phyloP scores from a whole-genome alignment of 208 protist species.

The Wallacemonas collosoma region DNA sequence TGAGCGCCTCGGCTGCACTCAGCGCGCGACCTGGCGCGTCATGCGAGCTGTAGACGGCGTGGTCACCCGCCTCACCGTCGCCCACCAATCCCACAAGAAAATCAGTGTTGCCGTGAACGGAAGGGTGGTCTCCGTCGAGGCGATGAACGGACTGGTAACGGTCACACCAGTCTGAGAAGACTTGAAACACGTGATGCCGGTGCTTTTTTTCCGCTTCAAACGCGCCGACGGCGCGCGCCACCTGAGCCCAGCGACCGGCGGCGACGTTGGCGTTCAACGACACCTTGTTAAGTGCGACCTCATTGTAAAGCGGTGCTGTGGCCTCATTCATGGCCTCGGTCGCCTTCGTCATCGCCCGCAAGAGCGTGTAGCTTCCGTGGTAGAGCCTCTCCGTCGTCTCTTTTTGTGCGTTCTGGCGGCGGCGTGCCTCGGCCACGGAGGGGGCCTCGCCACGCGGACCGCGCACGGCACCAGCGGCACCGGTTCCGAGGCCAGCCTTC shows the following conservation, averaged over 20 bases:
- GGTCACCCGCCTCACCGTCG: conserved; percentile 4
- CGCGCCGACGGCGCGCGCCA: conserved; percentile 68
- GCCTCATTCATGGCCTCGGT: conserved; percentile 56
- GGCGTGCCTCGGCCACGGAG: conserved; percentile 43
- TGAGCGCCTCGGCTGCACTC: conserved; percentile 5
- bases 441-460: conserved; percentile 33
- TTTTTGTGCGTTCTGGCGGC: conserved; percentile 46
- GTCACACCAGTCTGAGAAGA: conserved; percentile 80
- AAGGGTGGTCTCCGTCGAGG: neutral
- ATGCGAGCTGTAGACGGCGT: neutral
- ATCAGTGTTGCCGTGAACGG: neutral
- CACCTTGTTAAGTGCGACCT: conserved; percentile 53
- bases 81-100: neutral
- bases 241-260: conserved; percentile 59
- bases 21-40: neutral
- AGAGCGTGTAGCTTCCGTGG: conserved; percentile 55
- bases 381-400: conserved; percentile 55
- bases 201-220: conserved; percentile 74
- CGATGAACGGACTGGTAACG: conserved; percentile 23
- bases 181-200: conserved; percentile 71
- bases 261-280: conserved; percentile 64
- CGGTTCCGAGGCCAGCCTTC: conserved; percentile 27
- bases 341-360: conserved; percentile 46
- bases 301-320: conserved; percentile 69
- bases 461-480: neutral